Evolutionary conservation across 192 early-diverging fungal genomes (phyloP).

Genomic region (Chytriomyces sp.): DNA sequence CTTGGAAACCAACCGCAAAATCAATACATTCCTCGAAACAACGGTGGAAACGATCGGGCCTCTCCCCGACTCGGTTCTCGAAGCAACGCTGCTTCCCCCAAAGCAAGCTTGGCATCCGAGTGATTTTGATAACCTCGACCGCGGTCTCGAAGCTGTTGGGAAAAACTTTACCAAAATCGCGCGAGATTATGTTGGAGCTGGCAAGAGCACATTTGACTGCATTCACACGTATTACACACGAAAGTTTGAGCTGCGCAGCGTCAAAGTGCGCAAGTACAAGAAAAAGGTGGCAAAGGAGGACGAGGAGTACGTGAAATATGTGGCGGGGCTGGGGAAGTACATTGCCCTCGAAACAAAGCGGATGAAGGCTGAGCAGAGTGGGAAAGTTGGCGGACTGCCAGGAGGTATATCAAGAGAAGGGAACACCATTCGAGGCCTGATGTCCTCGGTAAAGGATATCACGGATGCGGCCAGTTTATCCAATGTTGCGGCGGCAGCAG

Average conservation of each 20-base stretch:
- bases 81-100: slow-evolving; percentile 9
- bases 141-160: slow-evolving; percentile 33
- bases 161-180: slow-evolving; percentile 33
- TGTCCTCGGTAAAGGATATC: slow-evolving; percentile 16
- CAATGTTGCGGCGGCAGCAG: neutral
- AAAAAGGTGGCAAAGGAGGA: slow-evolving; percentile 33
- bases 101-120: slow-evolving; percentile 16
- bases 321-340: slow-evolving; percentile 27
- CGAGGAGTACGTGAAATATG: slow-evolving; percentile 37
- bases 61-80: slow-evolving; percentile 19
- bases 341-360: slow-evolving; percentile 24
- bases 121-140: slow-evolving; percentile 31
- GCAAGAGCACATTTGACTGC: slow-evolving; percentile 22
- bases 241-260: slow-evolving; percentile 27
- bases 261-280: slow-evolving; percentile 28
- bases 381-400: neutral
- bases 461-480: neutral
- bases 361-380: slow-evolving; percentile 29
- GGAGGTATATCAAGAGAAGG: neutral
- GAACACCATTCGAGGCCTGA: slow-evolving; percentile 12
- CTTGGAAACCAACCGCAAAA: neutral
- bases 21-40: neutral
- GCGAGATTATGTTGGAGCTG: slow-evolving; percentile 23
- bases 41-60: slow-evolving; percentile 15
- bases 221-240: slow-evolving; percentile 33